Conservation (phyloP, 768 basidiomycete species). For the Russula virescens region DNA sequence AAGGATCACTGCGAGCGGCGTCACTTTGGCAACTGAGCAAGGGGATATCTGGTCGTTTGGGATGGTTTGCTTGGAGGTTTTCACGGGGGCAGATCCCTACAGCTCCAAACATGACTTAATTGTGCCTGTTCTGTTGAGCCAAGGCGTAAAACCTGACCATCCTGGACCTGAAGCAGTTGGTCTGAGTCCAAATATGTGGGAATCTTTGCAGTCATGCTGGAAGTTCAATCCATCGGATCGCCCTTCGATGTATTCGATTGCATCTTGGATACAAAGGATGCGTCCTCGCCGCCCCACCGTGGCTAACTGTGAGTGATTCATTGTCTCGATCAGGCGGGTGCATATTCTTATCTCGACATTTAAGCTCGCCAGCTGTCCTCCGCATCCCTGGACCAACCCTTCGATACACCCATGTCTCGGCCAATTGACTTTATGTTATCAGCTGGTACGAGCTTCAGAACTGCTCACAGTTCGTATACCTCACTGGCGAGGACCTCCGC, state of each 20-base stretch:
- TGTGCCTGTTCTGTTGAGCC: slow-evolving; percentile 1
- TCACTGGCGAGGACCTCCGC: background rate
- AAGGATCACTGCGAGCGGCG: background rate
- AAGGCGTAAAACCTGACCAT: slow-evolving; percentile 4
- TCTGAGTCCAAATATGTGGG: slow-evolving; percentile 15
- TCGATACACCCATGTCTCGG: too few species aligned
- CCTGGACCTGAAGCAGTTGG: slow-evolving; percentile 2
- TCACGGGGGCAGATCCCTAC: slow-evolving; percentile 15
- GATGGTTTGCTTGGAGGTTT: slow-evolving; percentile 12
- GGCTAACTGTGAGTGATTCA: background rate
- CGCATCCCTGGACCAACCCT: background rate
- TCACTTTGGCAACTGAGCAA: slow-evolving; percentile 1
- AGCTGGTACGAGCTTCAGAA: background rate
- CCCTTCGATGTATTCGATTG: slow-evolving; percentile 6
- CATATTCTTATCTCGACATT: background rate
- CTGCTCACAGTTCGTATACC: background rate
- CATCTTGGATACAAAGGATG: background rate
- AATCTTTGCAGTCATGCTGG: slow-evolving; percentile 16
- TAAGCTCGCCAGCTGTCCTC: background rate
- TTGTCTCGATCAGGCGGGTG: background rate
- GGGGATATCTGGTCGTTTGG: slow-evolving; percentile 20
- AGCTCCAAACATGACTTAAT: background rate
- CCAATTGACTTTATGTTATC: background rate
- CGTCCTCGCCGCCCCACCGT: slow-evolving; percentile 3
- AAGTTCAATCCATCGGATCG: background rate